phyloP scores from a whole-genome alignment of 805 yeast genomes.

The Candida nitratophila region DNA sequence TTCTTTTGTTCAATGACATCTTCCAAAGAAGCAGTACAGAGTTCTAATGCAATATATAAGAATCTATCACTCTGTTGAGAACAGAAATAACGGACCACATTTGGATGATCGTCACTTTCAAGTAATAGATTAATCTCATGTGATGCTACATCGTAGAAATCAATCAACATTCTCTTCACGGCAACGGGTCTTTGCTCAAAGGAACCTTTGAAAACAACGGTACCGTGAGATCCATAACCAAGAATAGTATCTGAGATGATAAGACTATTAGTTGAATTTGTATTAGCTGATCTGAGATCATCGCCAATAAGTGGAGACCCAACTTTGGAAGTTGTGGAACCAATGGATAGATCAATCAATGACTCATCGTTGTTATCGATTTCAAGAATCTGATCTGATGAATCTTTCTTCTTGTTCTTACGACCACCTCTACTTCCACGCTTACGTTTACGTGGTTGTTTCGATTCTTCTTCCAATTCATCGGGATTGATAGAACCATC shows the following conservation, averaged over 20 bases:
- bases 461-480: conserved; percentile 19
- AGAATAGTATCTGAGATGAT: conserved; percentile 66
- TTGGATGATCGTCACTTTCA: conserved; percentile 95
- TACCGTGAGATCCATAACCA: conserved; percentile 96
- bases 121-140: conserved; percentile 84
- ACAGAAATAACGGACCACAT: conserved; percentile 87
- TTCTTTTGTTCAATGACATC: conserved; percentile 59
- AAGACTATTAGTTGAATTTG: conserved; percentile 30
- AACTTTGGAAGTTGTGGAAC: neutral
- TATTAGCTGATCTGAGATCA: conserved; percentile 14
- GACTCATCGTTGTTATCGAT: neutral
- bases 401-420: conserved; percentile 38
- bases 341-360: neutral
- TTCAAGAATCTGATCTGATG: conserved; percentile 6
- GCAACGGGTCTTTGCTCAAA: conserved; percentile 95
- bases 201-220: conserved; percentile 84
- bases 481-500: conserved; percentile 14
- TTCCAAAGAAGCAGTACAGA: conserved; percentile 84
- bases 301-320: neutral
- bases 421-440: conserved; percentile 86
- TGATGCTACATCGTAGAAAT: conserved; percentile 88
- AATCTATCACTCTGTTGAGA: conserved; percentile 87
- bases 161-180: conserved; percentile 86
- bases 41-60: conserved; percentile 85
- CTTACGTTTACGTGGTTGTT: conserved; percentile 47